Evolutionary conservation across 495 filamentous ascomycete genomes (phyloP), one percentile per base, ranked within the genome.

Genomic region (Patellaria atrata): DNA sequence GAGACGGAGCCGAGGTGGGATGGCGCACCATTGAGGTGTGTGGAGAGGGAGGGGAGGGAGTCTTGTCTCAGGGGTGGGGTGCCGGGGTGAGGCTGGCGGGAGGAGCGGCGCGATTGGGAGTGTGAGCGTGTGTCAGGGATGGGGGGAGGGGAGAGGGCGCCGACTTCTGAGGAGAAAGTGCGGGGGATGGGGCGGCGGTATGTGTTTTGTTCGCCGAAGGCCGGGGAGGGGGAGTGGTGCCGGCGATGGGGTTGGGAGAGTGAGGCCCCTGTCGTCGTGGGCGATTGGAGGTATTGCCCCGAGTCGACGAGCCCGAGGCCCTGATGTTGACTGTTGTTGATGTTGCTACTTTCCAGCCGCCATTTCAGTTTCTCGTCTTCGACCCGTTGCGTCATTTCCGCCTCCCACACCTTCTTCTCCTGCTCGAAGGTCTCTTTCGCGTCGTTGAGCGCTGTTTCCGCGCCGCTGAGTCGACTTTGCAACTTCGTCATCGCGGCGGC

Each of bases 301-400:
- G n/a, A n/a, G n/a, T n/a, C n/a, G n/a, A n/a, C 9, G 39, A 12
- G 8, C 40, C 22, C 3, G 34, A 14, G 12, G 36, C 25, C 23
- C 30, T 29, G 5, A 24, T 14, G 22, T 16, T 22, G 12, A 26
- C 20, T 16, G 37, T 13, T 34, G 26, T 24, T 12, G 18, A 1
- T 1, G 5, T 1, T 6, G n/a, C 9, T 27, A 32, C 55, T 45
- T 37, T 68, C 74, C 37, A 84, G 78, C 29, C 75, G 64, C 75
- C 77, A 86, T 54, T 75, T 84, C 6, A 62, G 57, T 36, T 72
- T 74, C 47, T 91, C 84, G 36, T 87, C 79, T 29, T 79, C 73
- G 0, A 80, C 48, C 25, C 70, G 67, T 27, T 72, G 70, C 12
- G 64, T 48, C 51, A 69, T 67, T 16, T 77, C 69, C 9, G 68